Conservation (phyloP, 495 filamentous ascomycete genomes). For the Sabuloglossum arenarium region DNA sequence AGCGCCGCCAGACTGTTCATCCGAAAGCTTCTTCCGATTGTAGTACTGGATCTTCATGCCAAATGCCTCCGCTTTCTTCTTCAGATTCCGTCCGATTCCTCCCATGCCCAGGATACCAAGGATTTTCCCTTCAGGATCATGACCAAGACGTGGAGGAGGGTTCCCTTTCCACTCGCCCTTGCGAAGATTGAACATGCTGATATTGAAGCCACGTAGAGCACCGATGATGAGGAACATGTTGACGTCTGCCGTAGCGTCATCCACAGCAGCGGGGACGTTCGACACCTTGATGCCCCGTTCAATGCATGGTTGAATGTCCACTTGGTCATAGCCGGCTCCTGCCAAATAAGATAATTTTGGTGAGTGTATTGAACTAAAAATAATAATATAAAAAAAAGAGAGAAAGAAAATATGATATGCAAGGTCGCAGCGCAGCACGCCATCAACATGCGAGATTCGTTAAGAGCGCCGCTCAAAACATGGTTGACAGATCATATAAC, state of each 20-base stretch:
- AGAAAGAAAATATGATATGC: not conserved
- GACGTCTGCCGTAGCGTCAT: conserved; percentile 49
- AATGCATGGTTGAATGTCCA: conserved; percentile 51
- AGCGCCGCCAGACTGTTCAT: conserved; percentile 33
- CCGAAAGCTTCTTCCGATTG: conserved; percentile 36
- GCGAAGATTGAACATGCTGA: conserved; percentile 18
- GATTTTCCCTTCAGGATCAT: conserved; percentile 48
- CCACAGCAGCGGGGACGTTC: conserved; percentile 45
- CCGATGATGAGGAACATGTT: conserved; percentile 54
- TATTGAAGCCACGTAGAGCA: conserved; percentile 42
- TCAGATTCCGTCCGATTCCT: conserved; percentile 61
- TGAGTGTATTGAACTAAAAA: not conserved
- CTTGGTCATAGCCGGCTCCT: conserved; percentile 58
- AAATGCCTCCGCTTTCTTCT: conserved; percentile 45
- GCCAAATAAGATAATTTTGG: not conserved
- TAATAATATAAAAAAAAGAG: not conserved
- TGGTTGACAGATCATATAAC: not conserved
- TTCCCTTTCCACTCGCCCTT: conserved; percentile 28
- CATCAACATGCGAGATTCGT: not conserved
- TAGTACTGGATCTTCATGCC: conserved; percentile 53
- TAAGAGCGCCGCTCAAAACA: not conserved
- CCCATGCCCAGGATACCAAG: conserved; percentile 76
- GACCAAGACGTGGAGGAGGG: conserved; percentile 30
- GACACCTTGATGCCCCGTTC: conserved; percentile 41
- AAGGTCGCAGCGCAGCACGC: not conserved